Conservation (phyloP, 2,329 filamentous ascomycete genomes). For the Bretziella fagacearum region DNA sequence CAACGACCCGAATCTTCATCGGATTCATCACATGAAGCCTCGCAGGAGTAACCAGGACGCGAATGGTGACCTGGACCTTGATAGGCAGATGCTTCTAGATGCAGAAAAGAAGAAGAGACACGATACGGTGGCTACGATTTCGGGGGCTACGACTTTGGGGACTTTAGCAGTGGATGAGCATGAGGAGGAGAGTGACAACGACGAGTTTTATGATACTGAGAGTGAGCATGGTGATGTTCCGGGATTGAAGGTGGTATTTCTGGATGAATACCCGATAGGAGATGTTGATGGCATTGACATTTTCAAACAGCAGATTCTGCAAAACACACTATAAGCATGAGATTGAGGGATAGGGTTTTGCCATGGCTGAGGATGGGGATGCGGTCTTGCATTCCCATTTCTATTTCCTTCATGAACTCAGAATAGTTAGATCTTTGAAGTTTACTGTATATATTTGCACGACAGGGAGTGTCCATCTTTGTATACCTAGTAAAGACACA, state of each 20-base stretch:
- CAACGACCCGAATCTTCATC: conserved; percentile 24
- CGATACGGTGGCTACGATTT: background rate
- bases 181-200: background rate
- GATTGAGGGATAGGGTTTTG: too few relatives aligned
- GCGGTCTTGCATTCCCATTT: too few relatives aligned
- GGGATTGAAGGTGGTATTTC: background rate
- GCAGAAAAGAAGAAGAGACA: background rate
- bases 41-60: background rate
- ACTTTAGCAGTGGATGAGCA: background rate
- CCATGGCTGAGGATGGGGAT: too few relatives aligned
- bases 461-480: too few relatives aligned
- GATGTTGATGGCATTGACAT: conserved; percentile 19
- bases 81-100: background rate
- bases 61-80: background rate
- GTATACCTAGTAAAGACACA: too few relatives aligned
- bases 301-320: conserved; percentile 15
- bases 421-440: too few relatives aligned
- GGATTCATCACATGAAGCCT: background rate
- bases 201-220: background rate
- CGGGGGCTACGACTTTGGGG: too few relatives aligned
- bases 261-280: background rate
- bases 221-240: background rate
- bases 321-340: background rate
- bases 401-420: too few relatives aligned
- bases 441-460: too few relatives aligned